These are phyloP conservation scores for Selaginella moellendorffii DNA, from an alignment of 75 land plant species.

Conservation along the genomic window DNA sequence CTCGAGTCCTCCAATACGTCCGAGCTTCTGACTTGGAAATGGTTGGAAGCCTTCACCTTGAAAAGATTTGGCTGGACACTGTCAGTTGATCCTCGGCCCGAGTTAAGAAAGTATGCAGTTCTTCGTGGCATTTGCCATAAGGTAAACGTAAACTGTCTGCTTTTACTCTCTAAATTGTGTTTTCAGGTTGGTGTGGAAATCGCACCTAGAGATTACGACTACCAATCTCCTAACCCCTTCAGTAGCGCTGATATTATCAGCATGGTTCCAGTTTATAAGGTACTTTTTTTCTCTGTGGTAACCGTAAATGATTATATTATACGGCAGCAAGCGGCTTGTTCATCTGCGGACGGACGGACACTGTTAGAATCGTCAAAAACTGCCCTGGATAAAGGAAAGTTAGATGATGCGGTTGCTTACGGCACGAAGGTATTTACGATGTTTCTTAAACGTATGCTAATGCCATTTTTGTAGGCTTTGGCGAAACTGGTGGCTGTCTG, in stretches of 20 bases:
- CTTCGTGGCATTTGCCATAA: conserved; percentile 80
- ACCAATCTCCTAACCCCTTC: conserved; percentile 57
- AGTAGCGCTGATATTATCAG: conserved; percentile 53
- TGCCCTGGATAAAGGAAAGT: conserved; percentile 87
- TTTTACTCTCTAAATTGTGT: too few relatives aligned
- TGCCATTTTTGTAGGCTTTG: conserved; percentile 39
- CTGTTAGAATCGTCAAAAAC: conserved; percentile 87
- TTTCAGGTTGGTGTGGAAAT: conserved; percentile 78
- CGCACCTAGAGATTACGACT: conserved; percentile 67
- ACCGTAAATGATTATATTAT: background rate
- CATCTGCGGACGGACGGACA: conserved; percentile 88
- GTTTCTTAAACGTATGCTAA: background rate
- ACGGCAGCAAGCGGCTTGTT: conserved; percentile 87
- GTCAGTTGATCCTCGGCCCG: conserved; percentile 20
- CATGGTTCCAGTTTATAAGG: conserved; percentile 89
- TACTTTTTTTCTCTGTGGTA: conserved; percentile 12
- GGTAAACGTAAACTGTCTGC: conserved; percentile 24
- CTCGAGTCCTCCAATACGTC: conserved; percentile 10
- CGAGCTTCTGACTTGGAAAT: conserved; percentile 48
- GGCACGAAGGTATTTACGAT: conserved; percentile 79
- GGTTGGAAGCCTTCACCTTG: conserved; percentile 50
- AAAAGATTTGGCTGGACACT: conserved; percentile 77
- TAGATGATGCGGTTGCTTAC: conserved; percentile 78
- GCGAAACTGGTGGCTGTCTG: conserved; percentile 86
- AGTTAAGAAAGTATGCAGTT: conserved; percentile 61